Base-by-base conservation (phyloP, 2,329 filamentous ascomycete species). In the Penicillium sp. region DNA sequence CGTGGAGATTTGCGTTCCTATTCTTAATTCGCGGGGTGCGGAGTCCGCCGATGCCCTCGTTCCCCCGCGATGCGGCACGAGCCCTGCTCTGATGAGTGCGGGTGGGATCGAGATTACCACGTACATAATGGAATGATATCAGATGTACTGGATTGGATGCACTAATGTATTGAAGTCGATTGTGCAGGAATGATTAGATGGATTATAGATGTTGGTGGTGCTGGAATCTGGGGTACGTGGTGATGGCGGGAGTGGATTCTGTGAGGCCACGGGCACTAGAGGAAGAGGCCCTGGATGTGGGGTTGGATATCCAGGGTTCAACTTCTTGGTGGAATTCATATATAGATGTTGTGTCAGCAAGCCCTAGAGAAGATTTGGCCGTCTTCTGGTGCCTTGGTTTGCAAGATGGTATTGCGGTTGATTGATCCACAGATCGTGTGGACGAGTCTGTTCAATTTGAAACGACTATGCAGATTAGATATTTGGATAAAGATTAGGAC, bases 1-100 rank as follows among this genome's bases (percentile, higher is more conserved):
- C 28, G 25, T 58, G 46, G 30, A 35, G 2, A 28, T n/a, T 6
- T 30, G 19, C 22, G 6, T 37, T 59, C 55, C 55, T 60, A 62
- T 57, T 56, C 28, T 46, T 53, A 58, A 58, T 58, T 57, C 58
- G 54, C 35, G 25, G 53, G 38, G 51, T 57, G 45, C 57, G 65
- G 65, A 67, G 63, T 61, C 61, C 65, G 65, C 63, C 65, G 63
- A 67, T 63, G 53, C 52, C 64, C 62, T 30, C 28, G 11, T 14
- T 48, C 37, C 46, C 49, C 38, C 55, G 52, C 52, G 14, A 28
- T 52, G 38, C 46, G 53, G 48, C 42, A 30, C 43, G 45, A 45
- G 42, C 43, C n/a, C 35, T 33, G 16, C 11, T 28, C 2, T 46
- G 43, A 26, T 14, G 26, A 26, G 52, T n/a, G 22, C 22, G 49